These are phyloP conservation scores for Cytospora piceicola DNA, from an alignment of 2,329 filamentous ascomycete genomes.

Conservation along the genomic window DNA sequence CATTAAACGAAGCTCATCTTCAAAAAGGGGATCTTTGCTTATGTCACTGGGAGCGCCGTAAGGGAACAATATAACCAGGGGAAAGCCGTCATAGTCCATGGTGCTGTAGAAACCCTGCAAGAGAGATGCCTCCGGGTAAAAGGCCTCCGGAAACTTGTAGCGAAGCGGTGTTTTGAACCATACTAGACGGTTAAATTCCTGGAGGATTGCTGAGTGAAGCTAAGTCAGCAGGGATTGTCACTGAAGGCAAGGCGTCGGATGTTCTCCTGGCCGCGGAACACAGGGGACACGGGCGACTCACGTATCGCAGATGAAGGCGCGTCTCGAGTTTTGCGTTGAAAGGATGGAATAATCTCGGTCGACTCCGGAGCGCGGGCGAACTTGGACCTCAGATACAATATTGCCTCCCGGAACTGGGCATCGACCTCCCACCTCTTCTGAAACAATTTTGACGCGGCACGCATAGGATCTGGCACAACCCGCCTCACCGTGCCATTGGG, in stretches of 20 bases:
- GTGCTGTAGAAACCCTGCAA: conserved; percentile 6
- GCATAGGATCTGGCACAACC: too few species aligned
- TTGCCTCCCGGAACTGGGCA: neutral
- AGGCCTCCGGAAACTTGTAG: neutral
- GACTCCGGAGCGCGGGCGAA: neutral
- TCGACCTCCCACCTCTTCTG: neutral
- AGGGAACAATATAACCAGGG: neutral
- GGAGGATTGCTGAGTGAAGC: neutral
- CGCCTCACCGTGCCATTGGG: neutral
- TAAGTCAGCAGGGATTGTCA: neutral
- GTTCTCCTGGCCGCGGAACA: neutral
- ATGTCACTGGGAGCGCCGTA: neutral
- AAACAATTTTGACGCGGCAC: neutral
- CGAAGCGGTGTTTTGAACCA: neutral
- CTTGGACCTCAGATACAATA: neutral
- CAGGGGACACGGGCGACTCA: neutral
- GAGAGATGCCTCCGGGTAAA: neutral
- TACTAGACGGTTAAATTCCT: neutral
- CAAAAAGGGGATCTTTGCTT: neutral
- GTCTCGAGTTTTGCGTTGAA: neutral
- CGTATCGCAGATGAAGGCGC: conserved; percentile 15
- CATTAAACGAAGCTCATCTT: neutral
- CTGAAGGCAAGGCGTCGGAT: neutral
- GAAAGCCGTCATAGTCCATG: neutral
- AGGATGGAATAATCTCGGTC: neutral